These are phyloP conservation scores for Blastocystis sp. DNA, from an alignment of 352 stramenopile genomes.

Conservation along the genomic window DNA sequence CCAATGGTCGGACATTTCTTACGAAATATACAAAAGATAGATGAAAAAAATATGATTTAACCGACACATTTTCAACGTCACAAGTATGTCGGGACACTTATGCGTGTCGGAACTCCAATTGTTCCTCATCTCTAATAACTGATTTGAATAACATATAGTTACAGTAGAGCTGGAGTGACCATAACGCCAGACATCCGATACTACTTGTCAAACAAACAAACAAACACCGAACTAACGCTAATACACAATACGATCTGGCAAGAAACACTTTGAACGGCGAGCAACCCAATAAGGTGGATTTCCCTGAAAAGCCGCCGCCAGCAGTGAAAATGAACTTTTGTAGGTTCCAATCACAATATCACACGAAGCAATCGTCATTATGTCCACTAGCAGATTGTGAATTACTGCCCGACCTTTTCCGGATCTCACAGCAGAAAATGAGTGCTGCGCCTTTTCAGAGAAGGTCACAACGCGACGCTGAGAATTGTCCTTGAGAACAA, in stretches of 20 bases:
- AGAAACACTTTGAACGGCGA: not conserved
- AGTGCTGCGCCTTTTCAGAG: not conserved
- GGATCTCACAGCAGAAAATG: not conserved
- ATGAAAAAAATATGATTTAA: not conserved
- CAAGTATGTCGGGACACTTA: not conserved
- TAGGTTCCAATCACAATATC: not conserved
- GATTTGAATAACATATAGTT: not conserved
- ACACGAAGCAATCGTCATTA: not conserved
- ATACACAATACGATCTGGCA: not conserved
- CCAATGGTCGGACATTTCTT: constrained; percentile 45
- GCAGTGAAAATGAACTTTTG: not conserved
- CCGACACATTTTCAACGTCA: not conserved
- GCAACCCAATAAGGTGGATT: not conserved
- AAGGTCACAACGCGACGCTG: not conserved
- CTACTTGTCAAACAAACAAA: not conserved
- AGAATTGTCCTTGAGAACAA: not conserved
- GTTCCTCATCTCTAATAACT: not conserved
- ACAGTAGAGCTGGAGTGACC: not conserved
- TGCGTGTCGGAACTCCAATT: not conserved
- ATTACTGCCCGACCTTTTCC: not conserved
- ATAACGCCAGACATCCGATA: not conserved
- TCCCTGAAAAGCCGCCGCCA: not conserved
- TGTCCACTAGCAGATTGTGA: not conserved
- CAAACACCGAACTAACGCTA: not conserved
- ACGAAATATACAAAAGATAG: not conserved